Conservation (phyloP, 352 stramenopile genomes). For the Plasmopara viticola region DNA sequence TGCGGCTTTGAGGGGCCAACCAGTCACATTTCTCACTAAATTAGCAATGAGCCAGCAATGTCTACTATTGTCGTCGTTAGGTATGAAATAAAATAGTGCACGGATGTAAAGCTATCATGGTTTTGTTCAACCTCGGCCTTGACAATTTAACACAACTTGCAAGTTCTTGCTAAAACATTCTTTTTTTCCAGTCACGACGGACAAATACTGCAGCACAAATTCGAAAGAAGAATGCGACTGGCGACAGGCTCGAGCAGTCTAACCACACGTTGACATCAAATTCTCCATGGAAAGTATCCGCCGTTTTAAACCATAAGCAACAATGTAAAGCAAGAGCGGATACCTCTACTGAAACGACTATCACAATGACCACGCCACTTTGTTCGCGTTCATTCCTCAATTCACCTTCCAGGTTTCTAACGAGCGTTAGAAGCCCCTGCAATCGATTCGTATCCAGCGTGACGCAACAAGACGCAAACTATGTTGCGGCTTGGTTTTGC, state of each 20-base stretch:
- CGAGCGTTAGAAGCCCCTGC: conserved; percentile 7
- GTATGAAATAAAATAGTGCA: too few species aligned
- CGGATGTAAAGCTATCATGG: too few species aligned
- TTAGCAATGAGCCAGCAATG: too few species aligned
- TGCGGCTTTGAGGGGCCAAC: too few species aligned
- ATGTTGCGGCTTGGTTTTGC: conserved; percentile 16
- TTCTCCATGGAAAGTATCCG: conserved; percentile 10
- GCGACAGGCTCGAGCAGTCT: conserved; percentile 12
- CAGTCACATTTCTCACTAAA: too few species aligned
- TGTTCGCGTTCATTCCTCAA: conserved; percentile 27
- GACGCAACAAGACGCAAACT: conserved; percentile 2
- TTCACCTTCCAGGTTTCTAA: conserved; percentile 27
- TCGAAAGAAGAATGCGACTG: conserved; percentile 10
- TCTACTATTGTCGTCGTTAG: too few species aligned
- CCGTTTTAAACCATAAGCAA: conserved; percentile 22
- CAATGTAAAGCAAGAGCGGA: background rate
- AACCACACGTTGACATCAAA: conserved; percentile 7
- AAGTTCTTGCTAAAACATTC: background rate
- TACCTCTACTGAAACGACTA: background rate
- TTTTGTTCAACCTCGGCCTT: too few species aligned
- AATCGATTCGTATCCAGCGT: conserved; percentile 2
- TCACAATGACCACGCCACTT: background rate
- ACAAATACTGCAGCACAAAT: conserved; percentile 10
- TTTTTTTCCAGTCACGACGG: background rate
- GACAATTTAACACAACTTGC: background rate